Base-by-base conservation (phyloP, 1,284 basidiomycete genomes). In the Cutaneotrichosporon sp. region DNA sequence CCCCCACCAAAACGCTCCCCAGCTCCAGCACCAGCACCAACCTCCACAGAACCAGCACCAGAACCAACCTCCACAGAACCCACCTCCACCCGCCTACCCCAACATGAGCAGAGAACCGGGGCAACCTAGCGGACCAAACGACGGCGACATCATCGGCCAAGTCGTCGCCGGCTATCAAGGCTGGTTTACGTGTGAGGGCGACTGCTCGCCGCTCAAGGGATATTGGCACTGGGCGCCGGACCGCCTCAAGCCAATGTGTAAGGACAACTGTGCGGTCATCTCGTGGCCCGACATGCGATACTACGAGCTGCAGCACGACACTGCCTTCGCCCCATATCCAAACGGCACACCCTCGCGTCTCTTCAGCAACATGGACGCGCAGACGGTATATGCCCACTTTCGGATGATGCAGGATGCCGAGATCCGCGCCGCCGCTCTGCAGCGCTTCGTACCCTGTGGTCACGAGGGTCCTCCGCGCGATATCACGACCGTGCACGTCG, bases 171-270 rank as follows among this genome's bases (percentile, higher is more conserved):
- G 67, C 16, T 68, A 65, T 62, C 67, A 68, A 40, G 62, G 56
- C 18, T 68, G 67, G 67, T 65, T 65, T 34, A 65, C 67, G 16
- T 65, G 67, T 50, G 62, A 63, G 30, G 64, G 64, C 47, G 67
- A 68, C 60, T 26, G 49, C 38, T 63, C 64, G 9, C 60, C 64
- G n/a, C 61, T 68, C 40, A 53, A 49, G 22, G 67, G 67, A 2
- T 68, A 62, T 60, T 68, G 67, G 67, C 67, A 68, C 34, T 68
- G 64, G 64, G 64, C 64, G 10, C 62, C 64, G 0, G 62, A 65
- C 67, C 64, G 67, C 8, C 13, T 34, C 26, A 34, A 31, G n/a
- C 38, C 34, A 18, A 46, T 52, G 36, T 58, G 56, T 53, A 40
- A 31, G n/a, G 21, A 30, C 18, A 68, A 68, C 64, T 56, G 50